These are phyloP conservation scores for Neofusicoccum kwambonambiense DNA, from an alignment of 2,329 filamentous ascomycete genomes.

Conservation along the genomic window DNA sequence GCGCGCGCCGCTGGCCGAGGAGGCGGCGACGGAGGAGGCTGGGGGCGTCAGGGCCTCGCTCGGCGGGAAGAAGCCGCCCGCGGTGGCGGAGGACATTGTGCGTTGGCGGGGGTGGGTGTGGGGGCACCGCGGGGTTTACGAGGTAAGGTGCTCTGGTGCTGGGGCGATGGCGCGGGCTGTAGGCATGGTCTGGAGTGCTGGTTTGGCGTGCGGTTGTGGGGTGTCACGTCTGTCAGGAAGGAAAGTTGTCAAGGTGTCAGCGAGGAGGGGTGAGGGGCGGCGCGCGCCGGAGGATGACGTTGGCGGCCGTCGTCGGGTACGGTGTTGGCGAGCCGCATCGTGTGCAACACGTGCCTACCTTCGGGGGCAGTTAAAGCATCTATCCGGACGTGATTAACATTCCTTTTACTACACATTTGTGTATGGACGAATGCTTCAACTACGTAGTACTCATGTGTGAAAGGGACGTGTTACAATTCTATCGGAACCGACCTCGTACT, in stretches of 20 bases:
- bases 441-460: too few species aligned
- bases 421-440: too few species aligned
- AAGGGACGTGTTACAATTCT: too few species aligned
- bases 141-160: neutral
- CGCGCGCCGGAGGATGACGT: neutral
- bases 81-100: neutral
- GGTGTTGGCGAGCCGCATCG: neutral
- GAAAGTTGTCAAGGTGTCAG: too few species aligned
- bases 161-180: neutral
- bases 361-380: too few species aligned
- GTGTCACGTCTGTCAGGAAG: neutral
- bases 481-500: too few species aligned
- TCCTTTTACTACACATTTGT: too few species aligned
- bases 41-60: constrained; percentile 34
- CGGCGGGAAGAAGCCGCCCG: constrained; percentile 15
- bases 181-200: neutral
- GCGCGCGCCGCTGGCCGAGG: constrained; percentile 39
- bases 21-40: constrained; percentile 46
- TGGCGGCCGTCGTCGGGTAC: neutral
- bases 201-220: neutral
- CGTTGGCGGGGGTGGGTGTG: neutral
- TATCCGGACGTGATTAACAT: too few species aligned
- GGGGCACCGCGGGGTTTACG: neutral
- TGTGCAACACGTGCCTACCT: too few species aligned
- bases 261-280: too few species aligned